Conservation (phyloP, 1,284 basidiomycete species). For the Puccinia triticina region DNA sequence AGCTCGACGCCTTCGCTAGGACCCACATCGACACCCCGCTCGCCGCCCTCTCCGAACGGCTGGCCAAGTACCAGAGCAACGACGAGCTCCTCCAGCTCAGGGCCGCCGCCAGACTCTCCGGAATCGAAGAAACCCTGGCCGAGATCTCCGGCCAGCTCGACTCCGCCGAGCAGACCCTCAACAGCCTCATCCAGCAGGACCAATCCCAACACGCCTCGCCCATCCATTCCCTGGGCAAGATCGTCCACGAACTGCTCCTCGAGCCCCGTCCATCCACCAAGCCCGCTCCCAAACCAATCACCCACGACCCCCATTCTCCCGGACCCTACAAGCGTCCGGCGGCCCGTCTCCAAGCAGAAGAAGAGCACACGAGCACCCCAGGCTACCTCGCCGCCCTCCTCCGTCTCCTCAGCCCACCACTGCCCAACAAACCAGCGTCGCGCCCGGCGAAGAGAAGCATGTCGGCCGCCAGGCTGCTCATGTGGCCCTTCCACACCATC, state of each 20-base stretch:
- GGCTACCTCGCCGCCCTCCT: neutral
- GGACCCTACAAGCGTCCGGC: neutral
- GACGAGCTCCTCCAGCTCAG: constrained; percentile 6
- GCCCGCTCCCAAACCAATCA: neutral
- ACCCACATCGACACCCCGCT: constrained; percentile 12
- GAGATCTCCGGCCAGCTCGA: neutral
- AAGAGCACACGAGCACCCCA: neutral
- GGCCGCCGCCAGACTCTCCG: neutral
- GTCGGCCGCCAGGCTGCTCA: neutral
- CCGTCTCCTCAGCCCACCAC: neutral
- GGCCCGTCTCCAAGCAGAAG: neutral
- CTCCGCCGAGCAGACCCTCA: neutral
- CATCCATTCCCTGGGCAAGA: constrained; percentile 11
- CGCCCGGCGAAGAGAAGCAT: neutral
- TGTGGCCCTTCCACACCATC: neutral
- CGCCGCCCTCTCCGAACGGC: neutral
- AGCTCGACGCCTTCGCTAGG: neutral
- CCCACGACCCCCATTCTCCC: neutral
- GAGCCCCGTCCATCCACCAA: neutral
- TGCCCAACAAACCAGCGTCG: too few species aligned
- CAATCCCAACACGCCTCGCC: neutral
- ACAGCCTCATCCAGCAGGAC: neutral
- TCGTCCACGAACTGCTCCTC: constrained; percentile 4
- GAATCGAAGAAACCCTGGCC: neutral
- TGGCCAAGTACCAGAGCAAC: constrained; percentile 11